Evolutionary conservation across 2,329 filamentous ascomycete species (phyloP).

Genomic region (Lachnellula arida): DNA sequence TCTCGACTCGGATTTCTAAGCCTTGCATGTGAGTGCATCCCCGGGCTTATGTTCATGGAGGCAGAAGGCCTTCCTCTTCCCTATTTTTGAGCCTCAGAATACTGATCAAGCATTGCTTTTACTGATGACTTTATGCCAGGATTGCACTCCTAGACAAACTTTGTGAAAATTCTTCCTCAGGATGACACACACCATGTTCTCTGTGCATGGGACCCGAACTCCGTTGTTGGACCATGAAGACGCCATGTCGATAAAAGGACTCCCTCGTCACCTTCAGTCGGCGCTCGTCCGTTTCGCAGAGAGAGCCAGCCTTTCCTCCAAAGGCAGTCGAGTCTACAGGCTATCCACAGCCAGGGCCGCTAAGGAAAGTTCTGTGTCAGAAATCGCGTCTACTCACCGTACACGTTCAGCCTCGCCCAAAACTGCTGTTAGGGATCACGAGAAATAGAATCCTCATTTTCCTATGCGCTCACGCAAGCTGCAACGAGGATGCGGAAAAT

Average conservation of each 20-base stretch:
- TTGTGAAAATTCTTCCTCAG: not conserved
- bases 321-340: not conserved
- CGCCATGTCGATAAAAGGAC: not conserved
- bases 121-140: not conserved
- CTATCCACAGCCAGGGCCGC: not conserved
- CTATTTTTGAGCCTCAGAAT: not conserved
- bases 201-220: slow-evolving; percentile 5
- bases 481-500: not conserved
- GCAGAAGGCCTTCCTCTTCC: not conserved
- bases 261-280: not conserved
- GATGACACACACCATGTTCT: not conserved
- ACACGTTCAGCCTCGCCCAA: slow-evolving; percentile 14
- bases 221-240: not conserved
- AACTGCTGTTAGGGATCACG: slow-evolving; percentile 19
- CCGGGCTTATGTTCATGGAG: not conserved
- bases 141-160: not conserved
- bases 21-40: not conserved
- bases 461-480: not conserved
- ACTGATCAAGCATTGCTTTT: not conserved
- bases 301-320: slow-evolving; percentile 4
- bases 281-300: not conserved
- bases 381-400: slow-evolving; percentile 19
- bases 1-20: not conserved
- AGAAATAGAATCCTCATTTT: slow-evolving; percentile 3
- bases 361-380: slow-evolving; percentile 21